Base-by-base conservation (phyloP, 257 asterid species). In the Ballota nigra region DNA sequence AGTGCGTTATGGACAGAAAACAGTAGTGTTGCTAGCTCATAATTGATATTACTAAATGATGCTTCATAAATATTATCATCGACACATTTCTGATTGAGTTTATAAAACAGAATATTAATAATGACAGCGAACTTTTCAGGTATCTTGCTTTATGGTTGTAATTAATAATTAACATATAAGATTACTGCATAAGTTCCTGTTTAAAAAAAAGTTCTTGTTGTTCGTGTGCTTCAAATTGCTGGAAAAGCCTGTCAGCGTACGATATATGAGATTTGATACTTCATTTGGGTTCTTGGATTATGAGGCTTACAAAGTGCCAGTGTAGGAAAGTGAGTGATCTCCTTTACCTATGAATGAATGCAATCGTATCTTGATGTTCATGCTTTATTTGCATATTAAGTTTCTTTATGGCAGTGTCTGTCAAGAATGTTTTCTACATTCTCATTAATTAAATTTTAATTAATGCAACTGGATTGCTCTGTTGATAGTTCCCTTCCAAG, bases 371-470 rank as follows among this genome's bases (percentile, higher is more conserved):
- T 61, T 26, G 22, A 26, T 55, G 33, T 74, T 36, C 56, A 52
- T 61, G 53, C 33, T 63, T 58, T 61, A 3, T 40, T 19, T 26
- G 49, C 15, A n/a, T 66, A 12, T 81, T 76, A 78, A 41, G 47
- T 5, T 51, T 34, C 66, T 33, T 33, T 23, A 45, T n/a, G 43
- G 15, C 6, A 18, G 9, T 75, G 64, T 53, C 36, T 15, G 24
- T 55, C 66, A 63, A 70, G 47, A 52, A 28, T 63, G 15, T 15
- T 22, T 65, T 65, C 41, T 55, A 18, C 57, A 5, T 41, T 45
- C 67, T 24, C 36, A 12, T 45, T 71, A 29, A 47, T 5, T 56
- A 7, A 40, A 45, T 69, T 70, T 63, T 65, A 28, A 26, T 40
- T 49, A 33, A 33, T 58, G 29, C 22, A 38, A 24, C 62, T 15